These are phyloP conservation scores for Acacia confusa DNA, from an alignment of 306 rosid species.

Conservation along the genomic window DNA sequence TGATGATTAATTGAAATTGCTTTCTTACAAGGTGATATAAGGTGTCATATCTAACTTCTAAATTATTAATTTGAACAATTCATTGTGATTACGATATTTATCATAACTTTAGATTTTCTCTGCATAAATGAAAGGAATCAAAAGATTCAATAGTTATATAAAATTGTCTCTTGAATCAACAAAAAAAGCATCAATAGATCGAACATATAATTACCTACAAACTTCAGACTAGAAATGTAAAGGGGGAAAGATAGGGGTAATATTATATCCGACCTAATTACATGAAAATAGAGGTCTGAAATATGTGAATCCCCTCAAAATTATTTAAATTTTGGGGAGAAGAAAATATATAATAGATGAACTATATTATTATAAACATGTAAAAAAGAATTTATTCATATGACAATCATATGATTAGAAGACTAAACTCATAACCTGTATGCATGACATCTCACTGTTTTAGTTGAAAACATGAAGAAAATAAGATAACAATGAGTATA, in stretches of 20 bases:
- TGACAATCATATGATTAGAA: neutral
- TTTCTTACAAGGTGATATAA: neutral
- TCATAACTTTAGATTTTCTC: neutral
- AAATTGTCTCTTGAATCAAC: neutral
- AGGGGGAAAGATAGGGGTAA: neutral
- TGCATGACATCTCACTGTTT: neutral
- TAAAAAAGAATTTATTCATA: neutral
- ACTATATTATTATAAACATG: neutral
- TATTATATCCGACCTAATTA: neutral
- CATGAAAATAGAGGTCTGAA: neutral
- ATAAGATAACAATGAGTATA: neutral
- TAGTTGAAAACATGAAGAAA: neutral
- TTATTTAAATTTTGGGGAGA: neutral
- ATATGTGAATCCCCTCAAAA: neutral
- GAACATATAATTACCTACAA: neutral
- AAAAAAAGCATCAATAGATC: neutral
- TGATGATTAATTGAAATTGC: neutral
- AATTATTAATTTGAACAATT: neutral
- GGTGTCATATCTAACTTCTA: neutral
- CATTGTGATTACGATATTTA: neutral
- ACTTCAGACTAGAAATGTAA: neutral
- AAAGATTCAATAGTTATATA: neutral
- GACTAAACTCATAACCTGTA: neutral
- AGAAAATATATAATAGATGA: neutral
- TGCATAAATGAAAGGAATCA: neutral